A percentile compares a stretch with the other conserved stretches of the same genome.
phyloP scores from a whole-genome alignment of 2,329 filamentous ascomycete species.

The Pseudocercospora pini-densiflorae region DNA sequence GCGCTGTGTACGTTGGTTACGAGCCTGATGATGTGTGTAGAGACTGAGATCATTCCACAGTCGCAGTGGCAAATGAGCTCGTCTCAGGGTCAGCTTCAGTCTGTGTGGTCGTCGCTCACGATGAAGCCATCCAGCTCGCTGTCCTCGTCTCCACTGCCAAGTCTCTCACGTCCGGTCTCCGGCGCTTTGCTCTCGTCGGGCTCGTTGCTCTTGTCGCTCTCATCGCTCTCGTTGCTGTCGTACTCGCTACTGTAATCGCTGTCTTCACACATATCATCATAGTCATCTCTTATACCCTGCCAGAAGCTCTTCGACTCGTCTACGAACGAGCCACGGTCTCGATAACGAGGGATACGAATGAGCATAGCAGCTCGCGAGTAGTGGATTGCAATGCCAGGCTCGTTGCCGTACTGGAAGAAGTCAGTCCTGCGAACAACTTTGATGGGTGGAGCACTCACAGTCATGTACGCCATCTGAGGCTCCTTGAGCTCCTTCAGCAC shows the following conservation, averaged over 20 bases:
- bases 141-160: too few relatives aligned
- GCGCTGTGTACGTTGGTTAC: neutral
- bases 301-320: neutral
- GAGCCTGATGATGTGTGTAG: neutral
- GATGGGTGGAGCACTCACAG: neutral
- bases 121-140: too few relatives aligned
- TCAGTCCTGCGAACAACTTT: neutral
- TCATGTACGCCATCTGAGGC: constrained; percentile 5
- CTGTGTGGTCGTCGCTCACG: too few relatives aligned
- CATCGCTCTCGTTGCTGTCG: too few relatives aligned
- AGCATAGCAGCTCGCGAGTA: constrained; percentile 17
- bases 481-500: neutral
- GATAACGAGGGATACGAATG: constrained; percentile 9
- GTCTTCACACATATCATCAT: neutral
- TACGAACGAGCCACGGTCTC: neutral
- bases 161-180: too few relatives aligned
- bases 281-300: neutral
- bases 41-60: too few relatives aligned
- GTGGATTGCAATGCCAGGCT: constrained; percentile 1
- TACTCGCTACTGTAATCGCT: too few relatives aligned
- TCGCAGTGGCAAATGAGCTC: too few relatives aligned
- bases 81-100: neutral
- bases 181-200: too few relatives aligned
- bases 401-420: constrained; percentile 7
- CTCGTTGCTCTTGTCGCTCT: too few relatives aligned